Conservation (phyloP, 345 rosid genomes). For the Gossypium mustelinum region DNA sequence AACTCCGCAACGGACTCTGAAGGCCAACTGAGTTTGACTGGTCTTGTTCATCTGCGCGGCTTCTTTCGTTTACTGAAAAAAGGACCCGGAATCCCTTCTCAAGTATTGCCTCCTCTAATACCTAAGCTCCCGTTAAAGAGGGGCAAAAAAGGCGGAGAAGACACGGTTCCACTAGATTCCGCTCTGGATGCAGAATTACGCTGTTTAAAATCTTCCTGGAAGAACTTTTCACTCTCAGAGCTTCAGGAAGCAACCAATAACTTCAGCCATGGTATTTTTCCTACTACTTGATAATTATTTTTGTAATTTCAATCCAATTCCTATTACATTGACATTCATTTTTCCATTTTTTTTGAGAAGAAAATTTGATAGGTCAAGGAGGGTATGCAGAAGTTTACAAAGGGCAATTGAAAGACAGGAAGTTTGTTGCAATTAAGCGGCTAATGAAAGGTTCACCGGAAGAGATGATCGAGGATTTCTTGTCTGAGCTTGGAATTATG, state of each 20-base stretch:
- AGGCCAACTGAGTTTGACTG: neutral
- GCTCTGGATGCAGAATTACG: constrained; percentile 55
- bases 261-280: constrained; percentile 61
- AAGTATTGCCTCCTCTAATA: constrained; percentile 42
- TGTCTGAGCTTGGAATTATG: constrained; percentile 86
- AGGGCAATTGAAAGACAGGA: constrained; percentile 61
- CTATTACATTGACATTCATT: neutral
- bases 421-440: constrained; percentile 63
- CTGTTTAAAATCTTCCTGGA: constrained; percentile 70
- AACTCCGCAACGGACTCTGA: constrained; percentile 18
- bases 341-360: constrained; percentile 30
- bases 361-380: constrained; percentile 82
- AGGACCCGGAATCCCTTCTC: constrained; percentile 48
- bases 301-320: neutral
- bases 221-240: constrained; percentile 62
- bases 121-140: constrained; percentile 68
- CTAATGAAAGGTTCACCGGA: constrained; percentile 73
- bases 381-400: constrained; percentile 89
- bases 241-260: constrained; percentile 61
- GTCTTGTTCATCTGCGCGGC: constrained; percentile 37
- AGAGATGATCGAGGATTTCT: constrained; percentile 78
- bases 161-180: constrained; percentile 32
- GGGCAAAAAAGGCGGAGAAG: constrained; percentile 55
- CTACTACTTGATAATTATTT: constrained; percentile 1
- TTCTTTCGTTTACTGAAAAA: constrained; percentile 56